Conservation (phyloP, 2,329 filamentous ascomycete genomes). For the Fusarium oxysporum region DNA sequence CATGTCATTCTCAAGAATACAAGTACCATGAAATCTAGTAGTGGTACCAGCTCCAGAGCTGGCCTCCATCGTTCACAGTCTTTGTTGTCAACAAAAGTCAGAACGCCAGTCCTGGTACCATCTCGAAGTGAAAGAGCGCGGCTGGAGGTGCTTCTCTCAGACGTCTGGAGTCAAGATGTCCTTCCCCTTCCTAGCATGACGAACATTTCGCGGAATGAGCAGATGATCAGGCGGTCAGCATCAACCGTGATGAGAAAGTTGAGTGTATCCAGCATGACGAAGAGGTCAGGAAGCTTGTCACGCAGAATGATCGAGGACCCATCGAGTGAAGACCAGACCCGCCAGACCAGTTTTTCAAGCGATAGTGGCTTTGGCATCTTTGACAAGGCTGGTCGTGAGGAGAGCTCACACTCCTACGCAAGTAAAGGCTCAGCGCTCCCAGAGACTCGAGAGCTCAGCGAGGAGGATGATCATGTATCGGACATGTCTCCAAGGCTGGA, state of each 20-base stretch:
- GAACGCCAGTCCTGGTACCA: constrained; percentile 78
- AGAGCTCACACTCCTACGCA: constrained; percentile 19
- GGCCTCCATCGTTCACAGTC: constrained; percentile 84
- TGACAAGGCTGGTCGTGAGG: constrained; percentile 8
- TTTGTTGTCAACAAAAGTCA: constrained; percentile 73
- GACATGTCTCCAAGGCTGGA: constrained; percentile 7
- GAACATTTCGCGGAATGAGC: constrained; percentile 71
- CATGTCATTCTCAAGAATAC: constrained; percentile 92
- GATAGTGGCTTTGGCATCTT: constrained; percentile 17
- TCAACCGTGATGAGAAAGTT: constrained; percentile 90
- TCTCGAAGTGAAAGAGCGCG: constrained; percentile 80
- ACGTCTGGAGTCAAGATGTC: constrained; percentile 86
- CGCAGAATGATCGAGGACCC: constrained; percentile 27
- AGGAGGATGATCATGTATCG: not conserved
- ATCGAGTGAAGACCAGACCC: constrained; percentile 10
- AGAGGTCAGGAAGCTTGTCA: constrained; percentile 70
- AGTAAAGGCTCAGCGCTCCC: constrained; percentile 18
- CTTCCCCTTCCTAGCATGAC: constrained; percentile 88
- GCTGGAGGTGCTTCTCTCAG: constrained; percentile 77
- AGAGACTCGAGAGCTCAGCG: constrained; percentile 11
- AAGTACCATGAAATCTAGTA: constrained; percentile 70
- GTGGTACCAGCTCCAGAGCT: constrained; percentile 54
- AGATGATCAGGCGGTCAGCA: constrained; percentile 80
- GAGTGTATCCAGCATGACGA: constrained; percentile 83
- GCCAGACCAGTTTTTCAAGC: constrained; percentile 24